These are phyloP conservation scores for Boletus smithii DNA, from an alignment of 1,284 basidiomycete species.

Conservation along the genomic window DNA sequence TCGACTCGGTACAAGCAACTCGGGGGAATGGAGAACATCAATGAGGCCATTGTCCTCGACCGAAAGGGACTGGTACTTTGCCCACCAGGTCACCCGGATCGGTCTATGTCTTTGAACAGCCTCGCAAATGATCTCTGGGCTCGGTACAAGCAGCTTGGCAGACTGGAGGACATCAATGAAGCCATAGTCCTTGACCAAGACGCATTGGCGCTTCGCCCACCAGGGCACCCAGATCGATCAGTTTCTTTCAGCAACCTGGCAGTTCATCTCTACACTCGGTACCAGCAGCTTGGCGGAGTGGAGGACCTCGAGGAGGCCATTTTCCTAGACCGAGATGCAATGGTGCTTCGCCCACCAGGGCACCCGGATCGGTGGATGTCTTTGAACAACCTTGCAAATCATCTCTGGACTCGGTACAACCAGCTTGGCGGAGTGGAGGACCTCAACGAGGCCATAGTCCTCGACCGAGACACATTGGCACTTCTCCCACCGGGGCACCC, in stretches of 20 bases:
- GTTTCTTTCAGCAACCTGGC: background rate
- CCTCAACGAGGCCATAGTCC: no score
- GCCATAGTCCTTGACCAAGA: background rate
- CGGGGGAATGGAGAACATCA: background rate
- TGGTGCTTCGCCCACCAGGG: background rate
- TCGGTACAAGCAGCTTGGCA: background rate
- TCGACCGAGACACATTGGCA: no score
- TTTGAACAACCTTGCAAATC: background rate
- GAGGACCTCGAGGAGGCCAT: background rate
- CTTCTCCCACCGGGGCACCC: no score
- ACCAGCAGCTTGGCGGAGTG: background rate
- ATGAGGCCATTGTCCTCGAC: background rate
- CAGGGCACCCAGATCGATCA: background rate
- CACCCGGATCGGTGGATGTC: background rate
- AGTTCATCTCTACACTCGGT: background rate
- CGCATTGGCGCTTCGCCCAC: background rate
- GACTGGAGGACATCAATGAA: background rate
- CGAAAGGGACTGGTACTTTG: background rate
- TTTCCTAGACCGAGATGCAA: background rate
- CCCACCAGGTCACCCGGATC: background rate
- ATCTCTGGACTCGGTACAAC: background rate
- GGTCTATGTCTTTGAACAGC: background rate
- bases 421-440: background rate
- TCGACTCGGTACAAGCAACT: background rate
- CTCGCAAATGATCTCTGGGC: background rate